Evolutionary conservation across 768 basidiomycete species (phyloP).

Genomic region (Collybiopsis confluens): DNA sequence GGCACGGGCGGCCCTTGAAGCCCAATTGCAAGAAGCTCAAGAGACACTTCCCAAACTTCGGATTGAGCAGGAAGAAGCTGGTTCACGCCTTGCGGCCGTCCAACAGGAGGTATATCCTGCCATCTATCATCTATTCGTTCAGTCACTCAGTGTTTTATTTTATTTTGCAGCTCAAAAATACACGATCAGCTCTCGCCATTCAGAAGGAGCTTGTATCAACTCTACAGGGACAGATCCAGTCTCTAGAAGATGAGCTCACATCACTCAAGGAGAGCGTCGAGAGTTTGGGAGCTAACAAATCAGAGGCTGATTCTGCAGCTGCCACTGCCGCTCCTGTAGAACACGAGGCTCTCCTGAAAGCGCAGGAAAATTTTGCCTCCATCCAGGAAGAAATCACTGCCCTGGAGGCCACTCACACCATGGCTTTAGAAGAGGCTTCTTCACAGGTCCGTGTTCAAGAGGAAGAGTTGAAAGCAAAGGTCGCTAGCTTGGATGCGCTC

Average conservation of each 20-base stretch:
- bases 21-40: slow-evolving; percentile 40
- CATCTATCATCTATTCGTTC: neutral
- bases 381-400: slow-evolving; percentile 48
- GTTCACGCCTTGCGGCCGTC: slow-evolving; percentile 34
- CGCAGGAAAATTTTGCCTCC: slow-evolving; percentile 56
- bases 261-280: slow-evolving; percentile 52
- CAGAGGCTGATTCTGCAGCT: slow-evolving; percentile 37
- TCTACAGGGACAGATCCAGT: slow-evolving; percentile 47
- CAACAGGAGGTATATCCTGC: slow-evolving; percentile 46
- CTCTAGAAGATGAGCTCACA: slow-evolving; percentile 46
- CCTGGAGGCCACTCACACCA: slow-evolving; percentile 46
- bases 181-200: slow-evolving; percentile 33
- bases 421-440: slow-evolving; percentile 43
- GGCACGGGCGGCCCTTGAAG: slow-evolving; percentile 45
- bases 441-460: slow-evolving; percentile 44
- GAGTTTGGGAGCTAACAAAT: slow-evolving; percentile 41
- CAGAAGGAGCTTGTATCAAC: slow-evolving; percentile 43
- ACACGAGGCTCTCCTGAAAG: slow-evolving; percentile 59
- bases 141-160: slow-evolving; percentile 30
- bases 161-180: slow-evolving; percentile 44
- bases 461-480: slow-evolving; percentile 44
- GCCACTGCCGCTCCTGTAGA: slow-evolving; percentile 54
- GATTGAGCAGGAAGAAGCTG: slow-evolving; percentile 25
- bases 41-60: slow-evolving; percentile 35
- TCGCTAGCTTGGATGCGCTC: slow-evolving; percentile 37